Evolutionary conservation across 2,329 filamentous ascomycete species (phyloP), one percentile per base, ranked within the genome.

Genomic region (Metarhizium guizhouense): DNA sequence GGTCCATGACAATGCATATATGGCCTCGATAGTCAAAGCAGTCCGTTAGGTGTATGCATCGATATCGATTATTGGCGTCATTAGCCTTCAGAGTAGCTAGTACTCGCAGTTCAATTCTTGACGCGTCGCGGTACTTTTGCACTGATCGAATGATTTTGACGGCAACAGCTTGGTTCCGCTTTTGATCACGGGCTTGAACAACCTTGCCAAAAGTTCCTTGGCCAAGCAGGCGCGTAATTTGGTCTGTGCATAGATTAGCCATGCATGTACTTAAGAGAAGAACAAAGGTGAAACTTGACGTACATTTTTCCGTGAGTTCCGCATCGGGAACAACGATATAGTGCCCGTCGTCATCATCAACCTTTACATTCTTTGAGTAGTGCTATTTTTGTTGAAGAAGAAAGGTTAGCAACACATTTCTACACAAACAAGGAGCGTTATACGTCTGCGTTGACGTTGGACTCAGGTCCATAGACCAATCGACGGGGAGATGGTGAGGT

Each of bases 191-290:
- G 53, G 94, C 94, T 71, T 96, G 88, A 18, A 99, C 94, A 16
- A 99, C 94, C 72, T 99, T 99, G 67, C 94, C 94, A 68, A 99
- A 99, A 0, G 94, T 99, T 60, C 94, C 94, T 73, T 99, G 94
- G 25, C 94, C 94, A 13, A 99, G 85, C 32, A 97, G 80, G 63
- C 90, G 91, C 59, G 87, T 79, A 63, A 99, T 93, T 74, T 88
- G 85, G 71, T 97, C 92, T 96, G 14, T 47, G 18, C 11, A 30
- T 25, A 18, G n/a, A 6, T 25, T 36, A n/a, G 36, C 5, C 36
- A 42, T 10, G 50, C 38, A 43, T 6, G 13, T 43, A 16, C 11
- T 18, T 7, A 11, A 30, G n/a, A 20, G 29, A 32, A 8, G 20
- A 20, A 4, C 13, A 16, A 0, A 13, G 6, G 36, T 6, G 42